A percentile compares a stretch with the other conserved stretches of the same genome.
Conservation (phyloP, 306 rosid genomes). For the Clitoria ternatea region DNA sequence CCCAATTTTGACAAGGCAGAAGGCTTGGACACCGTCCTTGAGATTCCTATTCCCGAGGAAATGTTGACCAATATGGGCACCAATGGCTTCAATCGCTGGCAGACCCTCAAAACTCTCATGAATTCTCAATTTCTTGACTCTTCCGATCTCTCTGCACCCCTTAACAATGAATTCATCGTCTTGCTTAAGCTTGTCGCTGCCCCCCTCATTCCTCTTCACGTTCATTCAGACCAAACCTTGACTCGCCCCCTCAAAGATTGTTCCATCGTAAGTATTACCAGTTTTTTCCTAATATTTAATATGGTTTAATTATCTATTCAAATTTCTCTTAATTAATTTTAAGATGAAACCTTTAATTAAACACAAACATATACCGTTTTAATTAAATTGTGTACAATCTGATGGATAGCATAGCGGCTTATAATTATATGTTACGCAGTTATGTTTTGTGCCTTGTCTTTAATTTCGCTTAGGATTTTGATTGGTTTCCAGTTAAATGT, state of each 20-base stretch:
- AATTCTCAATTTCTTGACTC: constrained; percentile 39
- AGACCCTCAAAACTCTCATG: constrained; percentile 57
- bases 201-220: constrained; percentile 75
- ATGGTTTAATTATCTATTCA: not conserved
- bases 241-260: constrained; percentile 68
- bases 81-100: constrained; percentile 57
- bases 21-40: constrained; percentile 81
- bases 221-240: constrained; percentile 43
- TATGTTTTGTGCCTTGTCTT: not conserved
- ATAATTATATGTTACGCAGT: not conserved
- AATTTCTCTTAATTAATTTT: no score
- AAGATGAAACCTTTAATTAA: no score
- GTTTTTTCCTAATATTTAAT: no score
- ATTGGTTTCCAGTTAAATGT: not conserved
- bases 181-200: constrained; percentile 85
- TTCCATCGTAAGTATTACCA: constrained; percentile 50
- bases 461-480: not conserved
- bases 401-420: no score
- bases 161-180: constrained; percentile 61
- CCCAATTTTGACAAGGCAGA: constrained; percentile 75
- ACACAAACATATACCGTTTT: no score
- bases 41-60: constrained; percentile 89
- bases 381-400: no score
- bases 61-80: constrained; percentile 62
- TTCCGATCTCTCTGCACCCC: constrained; percentile 40